Evolutionary conservation across 2,329 filamentous ascomycete genomes (phyloP), one percentile per base, ranked within the genome.

Genomic region (Alternaria tenuissima): DNA sequence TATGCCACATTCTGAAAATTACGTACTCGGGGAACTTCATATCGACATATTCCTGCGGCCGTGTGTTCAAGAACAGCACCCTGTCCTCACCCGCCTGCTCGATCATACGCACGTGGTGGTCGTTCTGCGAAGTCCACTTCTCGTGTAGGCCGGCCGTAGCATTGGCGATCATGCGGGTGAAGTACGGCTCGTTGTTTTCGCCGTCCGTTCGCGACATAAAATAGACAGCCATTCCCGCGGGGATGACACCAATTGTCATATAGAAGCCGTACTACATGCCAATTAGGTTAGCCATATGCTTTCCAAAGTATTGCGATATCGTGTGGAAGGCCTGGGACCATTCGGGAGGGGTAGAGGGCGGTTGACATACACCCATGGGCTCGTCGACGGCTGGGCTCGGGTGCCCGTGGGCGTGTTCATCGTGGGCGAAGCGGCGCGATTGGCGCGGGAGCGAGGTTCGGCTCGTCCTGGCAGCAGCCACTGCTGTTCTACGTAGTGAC

Each of bases 1-100:
- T 3, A 2, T 26, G 30, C 24, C 28, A 8, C n/a, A 18, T 7
- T 39, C 9, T 43, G 24, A 41, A 9, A 39, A 39, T 9, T 32
- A 85, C 88, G 63, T 85, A 91, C 89, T 91, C 89, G 34, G 86
- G 87, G 69, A 85, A 88, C 73, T 79, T 85, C 76, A 91, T 76
- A 20, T 87, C 82, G 44, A 87, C 79, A 66, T 82, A 76, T 55
- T 78, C 81, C 65, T 81, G 78, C 30, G 83, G 80, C 70, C 76
- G 76, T n/a, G 73, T 67, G 64, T 81, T 81, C 65, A 78, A 60
- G 74, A 89, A 89, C 66, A 91, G 75, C 66, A 88, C 85, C 62
- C 86, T 81, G 74, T 91, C 88, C 52, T 81, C 79, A 36, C 86
- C 88, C 24, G 88, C 88, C 78, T 87, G 85, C 80, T 90, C 87